phyloP scores from a whole-genome alignment of 768 basidiomycete species.

The Boletellus sp. region DNA sequence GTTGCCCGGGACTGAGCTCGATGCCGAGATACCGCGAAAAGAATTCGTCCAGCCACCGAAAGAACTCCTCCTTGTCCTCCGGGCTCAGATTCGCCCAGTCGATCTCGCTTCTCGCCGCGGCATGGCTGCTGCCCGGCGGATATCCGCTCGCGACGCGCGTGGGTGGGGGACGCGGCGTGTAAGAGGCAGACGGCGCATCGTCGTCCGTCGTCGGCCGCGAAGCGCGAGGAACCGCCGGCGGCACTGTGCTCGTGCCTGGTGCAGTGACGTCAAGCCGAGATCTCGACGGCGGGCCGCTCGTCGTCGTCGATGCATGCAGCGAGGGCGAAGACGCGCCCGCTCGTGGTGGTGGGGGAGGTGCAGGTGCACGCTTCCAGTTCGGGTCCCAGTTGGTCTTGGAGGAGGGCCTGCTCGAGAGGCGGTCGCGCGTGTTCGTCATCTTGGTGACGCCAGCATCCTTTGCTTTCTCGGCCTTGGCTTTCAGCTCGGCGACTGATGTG shows the following conservation, averaged over 20 bases:
- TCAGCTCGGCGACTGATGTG: slow-evolving; percentile 56
- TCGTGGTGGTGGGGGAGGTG: too few species aligned
- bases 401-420: slow-evolving; percentile 51
- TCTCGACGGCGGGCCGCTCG: slow-evolving; percentile 32
- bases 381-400: slow-evolving; percentile 65
- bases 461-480: slow-evolving; percentile 59
- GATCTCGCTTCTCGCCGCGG: slow-evolving; percentile 30
- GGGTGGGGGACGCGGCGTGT: slow-evolving; percentile 26
- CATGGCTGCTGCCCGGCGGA: slow-evolving; percentile 7
- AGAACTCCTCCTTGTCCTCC: slow-evolving; percentile 70
- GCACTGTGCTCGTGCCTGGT: slow-evolving; percentile 9
- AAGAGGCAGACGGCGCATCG: slow-evolving; percentile 8
- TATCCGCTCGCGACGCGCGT: slow-evolving; percentile 26
- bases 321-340: background rate
- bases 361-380: slow-evolving; percentile 46
- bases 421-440: slow-evolving; percentile 53
- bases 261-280: slow-evolving; percentile 11
- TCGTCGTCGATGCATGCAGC: slow-evolving; percentile 8
- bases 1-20: slow-evolving; percentile 14
- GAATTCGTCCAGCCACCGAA: slow-evolving; percentile 79
- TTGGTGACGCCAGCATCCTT: slow-evolving; percentile 53
- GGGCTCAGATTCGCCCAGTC: slow-evolving; percentile 67
- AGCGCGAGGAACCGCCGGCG: slow-evolving; percentile 8
- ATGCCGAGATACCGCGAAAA: slow-evolving; percentile 48
- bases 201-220: slow-evolving; percentile 10